Percentiles rank a stretch among this genome's conserved stretches.
Conservation (phyloP, 257 asterid species). For the Prunella vulgaris region DNA sequence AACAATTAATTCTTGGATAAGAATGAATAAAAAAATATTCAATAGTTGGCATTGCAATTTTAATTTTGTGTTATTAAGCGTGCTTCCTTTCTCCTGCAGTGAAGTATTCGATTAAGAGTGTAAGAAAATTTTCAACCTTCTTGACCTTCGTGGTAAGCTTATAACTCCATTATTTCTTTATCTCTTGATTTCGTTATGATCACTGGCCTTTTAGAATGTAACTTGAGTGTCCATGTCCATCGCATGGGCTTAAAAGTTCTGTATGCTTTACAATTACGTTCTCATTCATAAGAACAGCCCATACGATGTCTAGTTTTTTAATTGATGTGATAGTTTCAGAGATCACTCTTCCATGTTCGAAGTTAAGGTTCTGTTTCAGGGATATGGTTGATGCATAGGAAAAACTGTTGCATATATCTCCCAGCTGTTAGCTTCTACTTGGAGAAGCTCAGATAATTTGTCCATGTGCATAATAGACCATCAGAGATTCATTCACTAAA, state of each 20-base stretch:
- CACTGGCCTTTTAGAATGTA: neutral
- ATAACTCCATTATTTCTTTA: neutral
- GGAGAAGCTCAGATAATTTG: neutral
- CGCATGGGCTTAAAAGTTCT: neutral
- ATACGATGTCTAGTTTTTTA: neutral
- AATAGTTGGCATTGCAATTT: too few species aligned
- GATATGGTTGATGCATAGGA: neutral
- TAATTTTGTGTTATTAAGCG: too few species aligned
- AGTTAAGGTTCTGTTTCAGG: neutral
- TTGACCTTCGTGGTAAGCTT: conserved; percentile 75
- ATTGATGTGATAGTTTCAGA: neutral
- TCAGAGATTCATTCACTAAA: neutral
- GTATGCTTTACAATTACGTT: neutral
- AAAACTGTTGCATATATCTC: neutral
- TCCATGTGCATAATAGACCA: neutral
- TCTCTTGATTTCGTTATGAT: neutral
- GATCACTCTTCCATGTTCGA: neutral
- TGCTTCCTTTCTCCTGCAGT: too few species aligned
- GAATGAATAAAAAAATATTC: too few species aligned
- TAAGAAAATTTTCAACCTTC: conserved; percentile 73
- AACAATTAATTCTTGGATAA: too few species aligned
- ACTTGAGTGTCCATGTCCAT: neutral
- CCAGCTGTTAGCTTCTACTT: neutral
- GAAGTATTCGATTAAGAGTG: conserved; percentile 63
- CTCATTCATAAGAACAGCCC: neutral